Percentiles rank a stretch among this genome's conserved stretches.
Conservation (phyloP, 1,284 basidiomycete species). For the Boletus hoseneyae region DNA sequence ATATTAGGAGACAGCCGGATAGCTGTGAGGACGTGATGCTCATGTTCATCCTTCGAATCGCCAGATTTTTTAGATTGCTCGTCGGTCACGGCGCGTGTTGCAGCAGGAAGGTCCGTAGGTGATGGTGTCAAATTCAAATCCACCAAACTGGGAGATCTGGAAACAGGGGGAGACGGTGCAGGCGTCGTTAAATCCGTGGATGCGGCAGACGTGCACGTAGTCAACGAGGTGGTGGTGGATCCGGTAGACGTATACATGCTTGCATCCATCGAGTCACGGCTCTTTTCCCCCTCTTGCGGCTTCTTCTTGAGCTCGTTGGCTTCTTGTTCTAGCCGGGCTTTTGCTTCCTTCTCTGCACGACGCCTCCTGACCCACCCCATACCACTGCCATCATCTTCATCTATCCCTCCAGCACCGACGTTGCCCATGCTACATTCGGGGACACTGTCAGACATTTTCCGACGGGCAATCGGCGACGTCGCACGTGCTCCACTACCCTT, state of each 20-base stretch:
- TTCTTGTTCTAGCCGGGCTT: constrained; percentile 38
- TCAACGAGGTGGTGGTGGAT: constrained; percentile 27
- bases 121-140: constrained; percentile 17
- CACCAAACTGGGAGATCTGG: constrained; percentile 26
- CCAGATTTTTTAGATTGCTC: background rate
- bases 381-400: constrained; percentile 71
- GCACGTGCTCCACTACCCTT: constrained; percentile 12
- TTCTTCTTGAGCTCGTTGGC: constrained; percentile 17
- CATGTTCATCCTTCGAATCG: constrained; percentile 19
- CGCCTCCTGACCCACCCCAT: constrained; percentile 67
- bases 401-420: constrained; percentile 17
- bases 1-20: constrained; percentile 20
- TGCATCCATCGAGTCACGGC: constrained; percentile 24
- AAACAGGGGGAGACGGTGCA: constrained; percentile 20
- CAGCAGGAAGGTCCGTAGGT: background rate
- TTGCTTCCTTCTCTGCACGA: constrained; percentile 47
- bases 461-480: constrained; percentile 3
- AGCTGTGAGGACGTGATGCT: constrained; percentile 25
- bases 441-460: constrained; percentile 20
- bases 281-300: constrained; percentile 23
- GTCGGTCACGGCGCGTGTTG: background rate
- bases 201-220: constrained; percentile 21
- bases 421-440: constrained; percentile 28
- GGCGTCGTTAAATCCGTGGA: constrained; percentile 22
- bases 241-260: constrained; percentile 25